Conservation (phyloP, 2,329 filamentous ascomycete genomes). For the Colletotrichum agaves region DNA sequence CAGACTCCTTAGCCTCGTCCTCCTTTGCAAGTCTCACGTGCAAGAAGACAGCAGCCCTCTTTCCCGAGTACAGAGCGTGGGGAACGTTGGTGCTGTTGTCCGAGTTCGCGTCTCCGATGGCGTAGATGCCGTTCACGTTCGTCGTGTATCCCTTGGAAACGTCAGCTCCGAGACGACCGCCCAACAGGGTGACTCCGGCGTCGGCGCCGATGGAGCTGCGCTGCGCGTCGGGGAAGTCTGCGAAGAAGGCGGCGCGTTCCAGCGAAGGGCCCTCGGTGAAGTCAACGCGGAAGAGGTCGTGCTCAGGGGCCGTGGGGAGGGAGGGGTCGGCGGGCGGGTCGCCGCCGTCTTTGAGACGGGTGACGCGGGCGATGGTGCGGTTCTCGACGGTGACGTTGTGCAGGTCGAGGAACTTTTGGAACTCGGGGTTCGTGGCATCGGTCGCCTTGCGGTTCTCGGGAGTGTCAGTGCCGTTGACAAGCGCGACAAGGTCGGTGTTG, state of each 20-base stretch:
- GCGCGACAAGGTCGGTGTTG: conserved; percentile 65
- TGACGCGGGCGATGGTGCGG: conserved; percentile 60
- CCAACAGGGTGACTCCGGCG: conserved; percentile 58
- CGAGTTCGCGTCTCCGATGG: conserved; percentile 68
- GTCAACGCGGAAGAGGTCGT: conserved; percentile 65
- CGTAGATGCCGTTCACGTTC: conserved; percentile 65
- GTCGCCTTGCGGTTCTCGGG: conserved; percentile 51
- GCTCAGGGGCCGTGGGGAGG: conserved; percentile 57
- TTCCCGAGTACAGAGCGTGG: conserved; percentile 69
- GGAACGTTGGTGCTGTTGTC: conserved; percentile 70
- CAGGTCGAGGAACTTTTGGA: conserved; percentile 59
- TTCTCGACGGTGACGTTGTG: conserved; percentile 67
- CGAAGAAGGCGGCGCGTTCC: conserved; percentile 62
- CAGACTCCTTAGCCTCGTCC: conserved; percentile 46
- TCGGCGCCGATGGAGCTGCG: conserved; percentile 57
- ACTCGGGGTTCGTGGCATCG: conserved; percentile 54
- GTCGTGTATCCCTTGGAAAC: conserved; percentile 57
- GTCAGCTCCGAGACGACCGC: conserved; percentile 57
- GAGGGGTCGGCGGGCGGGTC: conserved; percentile 54
- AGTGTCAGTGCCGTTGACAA: conserved; percentile 70
- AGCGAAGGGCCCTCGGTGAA: conserved; percentile 58
- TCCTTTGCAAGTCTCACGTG: conserved; percentile 61
- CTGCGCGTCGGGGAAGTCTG: conserved; percentile 60
- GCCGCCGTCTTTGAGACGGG: conserved; percentile 55
- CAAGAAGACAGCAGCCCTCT: conserved; percentile 65